Conservation (phyloP, 176 grass and related monocot species). For the Rhynchospora breviuscula region DNA sequence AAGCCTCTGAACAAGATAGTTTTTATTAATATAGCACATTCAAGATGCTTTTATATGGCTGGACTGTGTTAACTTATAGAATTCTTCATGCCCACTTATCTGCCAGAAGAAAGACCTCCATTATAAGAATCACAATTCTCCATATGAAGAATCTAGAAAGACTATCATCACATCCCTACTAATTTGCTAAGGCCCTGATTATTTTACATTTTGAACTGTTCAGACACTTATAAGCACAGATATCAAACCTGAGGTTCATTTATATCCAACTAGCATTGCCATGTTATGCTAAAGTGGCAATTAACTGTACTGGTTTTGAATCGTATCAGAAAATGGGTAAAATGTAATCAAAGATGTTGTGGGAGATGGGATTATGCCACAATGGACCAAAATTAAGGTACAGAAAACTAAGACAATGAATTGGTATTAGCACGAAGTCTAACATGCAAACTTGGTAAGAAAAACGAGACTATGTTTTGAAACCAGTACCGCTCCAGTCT, state of each 20-base stretch:
- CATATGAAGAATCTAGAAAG: not conserved
- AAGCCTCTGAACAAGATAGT: not conserved
- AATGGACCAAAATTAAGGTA: conserved; percentile 1
- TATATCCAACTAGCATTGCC: not conserved
- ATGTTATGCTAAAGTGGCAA: not conserved
- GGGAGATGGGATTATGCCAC: not conserved
- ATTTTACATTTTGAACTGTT: not conserved
- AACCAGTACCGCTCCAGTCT: conserved; percentile 57
- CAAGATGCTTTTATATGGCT: not conserved
- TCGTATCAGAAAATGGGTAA: not conserved
- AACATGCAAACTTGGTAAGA: conserved; percentile 1
- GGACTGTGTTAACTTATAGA: not conserved
- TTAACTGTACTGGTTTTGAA: not conserved
- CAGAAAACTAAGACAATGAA: conserved; percentile 7
- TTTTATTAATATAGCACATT: not conserved
- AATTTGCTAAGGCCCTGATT: not conserved
- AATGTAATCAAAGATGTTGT: not conserved
- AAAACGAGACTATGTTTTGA: not conserved
- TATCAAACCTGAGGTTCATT: not conserved
- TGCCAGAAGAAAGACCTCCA: not conserved
- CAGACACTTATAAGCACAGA: not conserved
- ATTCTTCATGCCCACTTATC: not conserved
- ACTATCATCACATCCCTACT: not conserved
- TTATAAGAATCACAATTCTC: not conserved
- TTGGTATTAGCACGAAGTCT: not conserved